These are phyloP conservation scores for Xylaria acuta DNA, from an alignment of 495 filamentous ascomycete species.

Conservation along the genomic window DNA sequence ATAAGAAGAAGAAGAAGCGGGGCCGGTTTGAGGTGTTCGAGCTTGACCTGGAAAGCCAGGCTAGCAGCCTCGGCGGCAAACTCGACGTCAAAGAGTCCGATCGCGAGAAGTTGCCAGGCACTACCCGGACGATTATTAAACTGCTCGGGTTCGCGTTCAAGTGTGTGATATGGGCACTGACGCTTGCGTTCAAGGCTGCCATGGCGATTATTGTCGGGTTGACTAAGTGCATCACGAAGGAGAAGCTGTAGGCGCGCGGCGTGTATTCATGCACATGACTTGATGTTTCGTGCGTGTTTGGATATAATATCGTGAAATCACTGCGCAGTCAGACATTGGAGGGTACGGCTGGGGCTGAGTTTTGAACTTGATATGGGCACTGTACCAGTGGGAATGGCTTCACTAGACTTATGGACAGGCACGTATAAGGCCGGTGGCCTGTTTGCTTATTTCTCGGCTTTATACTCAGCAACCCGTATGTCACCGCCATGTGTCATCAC, in stretches of 20 bases:
- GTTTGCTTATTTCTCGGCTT: background rate
- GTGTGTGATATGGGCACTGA: slow-evolving; percentile 53
- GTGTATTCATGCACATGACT: background rate
- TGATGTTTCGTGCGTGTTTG: background rate
- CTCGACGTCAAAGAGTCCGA: slow-evolving; percentile 41
- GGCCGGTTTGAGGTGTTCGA: slow-evolving; percentile 59
- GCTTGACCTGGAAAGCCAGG: slow-evolving; percentile 63
- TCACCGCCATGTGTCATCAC: background rate
- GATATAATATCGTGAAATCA: slow-evolving; percentile 3
- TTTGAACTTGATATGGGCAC: background rate
- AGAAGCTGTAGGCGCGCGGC: slow-evolving; percentile 28
- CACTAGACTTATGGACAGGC: slow-evolving; percentile 9
- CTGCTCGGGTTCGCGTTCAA: slow-evolving; percentile 52
- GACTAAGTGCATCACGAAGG: slow-evolving; percentile 47
- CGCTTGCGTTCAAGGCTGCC: slow-evolving; percentile 52
- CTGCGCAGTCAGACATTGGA: background rate
- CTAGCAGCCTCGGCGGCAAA: slow-evolving; percentile 48
- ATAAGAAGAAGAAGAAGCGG: slow-evolving; percentile 42
- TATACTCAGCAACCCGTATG: background rate
- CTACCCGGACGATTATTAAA: slow-evolving; percentile 47
- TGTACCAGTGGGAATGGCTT: background rate
- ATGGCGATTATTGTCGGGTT: slow-evolving; percentile 45
- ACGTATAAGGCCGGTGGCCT: background rate
- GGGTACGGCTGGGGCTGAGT: background rate
- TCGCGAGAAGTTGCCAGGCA: slow-evolving; percentile 49